phyloP scores from a whole-genome alignment of 139 green algal genomes.

The Diplosphaera chodatii region DNA sequence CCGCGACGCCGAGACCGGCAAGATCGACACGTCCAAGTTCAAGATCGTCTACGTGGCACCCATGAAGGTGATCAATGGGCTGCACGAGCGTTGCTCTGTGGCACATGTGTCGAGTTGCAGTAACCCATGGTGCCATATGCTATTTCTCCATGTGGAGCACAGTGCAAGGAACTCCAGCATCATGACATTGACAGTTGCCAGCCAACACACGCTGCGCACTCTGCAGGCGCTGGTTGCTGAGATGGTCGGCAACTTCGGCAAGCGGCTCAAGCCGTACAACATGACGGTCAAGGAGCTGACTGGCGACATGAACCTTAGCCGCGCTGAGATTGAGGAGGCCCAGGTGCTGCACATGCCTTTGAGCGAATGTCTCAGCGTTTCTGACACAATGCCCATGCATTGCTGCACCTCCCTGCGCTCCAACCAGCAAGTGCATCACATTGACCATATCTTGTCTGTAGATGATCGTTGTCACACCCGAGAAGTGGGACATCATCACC shows the following conservation, averaged over 20 bases:
- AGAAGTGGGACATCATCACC: conserved; percentile 99
- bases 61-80: conserved; percentile 73
- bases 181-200: too few species aligned
- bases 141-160: too few species aligned
- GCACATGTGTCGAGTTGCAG: too few species aligned
- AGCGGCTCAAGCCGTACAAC: conserved; percentile 40
- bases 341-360: conserved; percentile 10
- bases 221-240: conserved; percentile 90
- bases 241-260: conserved; percentile 90
- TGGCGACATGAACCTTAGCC: conserved; percentile 85
- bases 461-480: conserved; percentile 97
- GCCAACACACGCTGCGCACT: too few species aligned
- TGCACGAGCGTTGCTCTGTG: too few species aligned
- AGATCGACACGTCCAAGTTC: conserved; percentile 80
- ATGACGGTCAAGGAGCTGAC: conserved; percentile 80
- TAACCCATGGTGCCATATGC: too few species aligned
- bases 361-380: too few species aligned
- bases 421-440: too few species aligned
- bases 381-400: background rate
- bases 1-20: conserved; percentile 26
- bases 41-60: conserved; percentile 98
- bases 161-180: too few species aligned
- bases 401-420: too few species aligned
- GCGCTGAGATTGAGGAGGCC: conserved; percentile 88
- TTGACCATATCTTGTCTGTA: conserved; percentile 28